phyloP scores from a whole-genome alignment of 108 stramenopile genomes.

The Nitzschia putrida region DNA sequence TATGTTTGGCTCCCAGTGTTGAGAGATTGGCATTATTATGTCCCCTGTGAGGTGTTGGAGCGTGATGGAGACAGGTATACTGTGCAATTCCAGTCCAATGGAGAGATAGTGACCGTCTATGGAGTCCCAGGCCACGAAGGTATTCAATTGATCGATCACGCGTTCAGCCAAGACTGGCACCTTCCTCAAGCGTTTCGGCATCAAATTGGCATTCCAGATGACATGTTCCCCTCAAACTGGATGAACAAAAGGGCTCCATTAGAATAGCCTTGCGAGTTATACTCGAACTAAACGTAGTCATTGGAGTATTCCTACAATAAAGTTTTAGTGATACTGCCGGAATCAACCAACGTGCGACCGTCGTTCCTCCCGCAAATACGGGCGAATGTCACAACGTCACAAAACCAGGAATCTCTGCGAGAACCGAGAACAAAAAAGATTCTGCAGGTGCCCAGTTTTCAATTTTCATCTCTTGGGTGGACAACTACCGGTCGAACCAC shows the following conservation, averaged over 20 bases:
- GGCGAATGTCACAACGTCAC: no score
- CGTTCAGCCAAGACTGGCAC: constrained; percentile 48
- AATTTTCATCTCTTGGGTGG: no score
- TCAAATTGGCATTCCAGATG: constrained; percentile 52
- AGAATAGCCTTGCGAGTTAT: no score
- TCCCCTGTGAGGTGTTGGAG: constrained; percentile 38
- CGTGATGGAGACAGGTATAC: constrained; percentile 22
- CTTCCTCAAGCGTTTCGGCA: constrained; percentile 60
- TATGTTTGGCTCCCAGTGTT: constrained; percentile 20
- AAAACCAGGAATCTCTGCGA: no score
- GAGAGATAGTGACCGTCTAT: constrained; percentile 14
- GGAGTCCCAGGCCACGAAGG: constrained; percentile 22
- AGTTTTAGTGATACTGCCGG: no score
- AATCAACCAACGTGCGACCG: no score
- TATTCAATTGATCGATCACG: constrained; percentile 38
- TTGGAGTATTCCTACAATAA: no score
- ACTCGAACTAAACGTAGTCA: no score
- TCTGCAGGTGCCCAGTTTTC: no score
- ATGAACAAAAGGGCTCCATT: not conserved
- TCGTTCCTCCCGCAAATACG: no score
- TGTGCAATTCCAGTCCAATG: constrained; percentile 17
- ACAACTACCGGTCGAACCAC: no score
- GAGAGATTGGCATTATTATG: constrained; percentile 1
- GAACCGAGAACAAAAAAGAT: no score
- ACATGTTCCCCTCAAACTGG: constrained; percentile 54